Conservation (phyloP, 192 early-diverging fungal genomes). For the Coemansia sp. region DNA sequence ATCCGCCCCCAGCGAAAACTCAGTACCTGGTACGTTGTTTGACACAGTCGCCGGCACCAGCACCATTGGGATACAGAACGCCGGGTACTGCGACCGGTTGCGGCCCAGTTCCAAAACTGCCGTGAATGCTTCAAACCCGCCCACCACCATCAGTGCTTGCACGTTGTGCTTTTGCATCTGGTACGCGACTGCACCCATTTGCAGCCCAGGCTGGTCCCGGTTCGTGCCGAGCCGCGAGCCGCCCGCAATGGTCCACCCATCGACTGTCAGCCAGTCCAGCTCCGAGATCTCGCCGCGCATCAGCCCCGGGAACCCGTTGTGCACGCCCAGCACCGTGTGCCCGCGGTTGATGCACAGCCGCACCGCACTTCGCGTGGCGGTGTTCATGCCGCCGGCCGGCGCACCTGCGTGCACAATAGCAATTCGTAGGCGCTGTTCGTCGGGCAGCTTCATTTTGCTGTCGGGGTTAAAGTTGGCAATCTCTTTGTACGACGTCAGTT, state of each 20-base stretch:
- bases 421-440: constrained; percentile 69
- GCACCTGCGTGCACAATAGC: constrained; percentile 93
- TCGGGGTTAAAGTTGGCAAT: constrained; percentile 51
- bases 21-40: constrained; percentile 97
- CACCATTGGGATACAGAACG: constrained; percentile 91
- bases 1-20: constrained; percentile 92
- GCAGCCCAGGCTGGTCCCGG: constrained; percentile 81
- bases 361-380: constrained; percentile 85
- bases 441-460: constrained; percentile 48
- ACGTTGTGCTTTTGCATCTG: constrained; percentile 89
- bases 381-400: constrained; percentile 97
- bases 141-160: constrained; percentile 88
- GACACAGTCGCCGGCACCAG: constrained; percentile 93
- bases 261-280: constrained; percentile 79
- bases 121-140: constrained; percentile 94
- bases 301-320: constrained; percentile 91
- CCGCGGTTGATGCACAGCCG: constrained; percentile 85
- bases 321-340: constrained; percentile 81
- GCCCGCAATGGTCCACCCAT: constrained; percentile 89
- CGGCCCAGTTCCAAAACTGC: constrained; percentile 71
- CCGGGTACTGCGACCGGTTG: constrained; percentile 78
- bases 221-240: constrained; percentile 94
- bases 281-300: constrained; percentile 77
- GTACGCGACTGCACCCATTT: constrained; percentile 88
- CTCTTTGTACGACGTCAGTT: constrained; percentile 65